Conservation (phyloP, 2,329 filamentous ascomycete species). For the Penicillium sp. region DNA sequence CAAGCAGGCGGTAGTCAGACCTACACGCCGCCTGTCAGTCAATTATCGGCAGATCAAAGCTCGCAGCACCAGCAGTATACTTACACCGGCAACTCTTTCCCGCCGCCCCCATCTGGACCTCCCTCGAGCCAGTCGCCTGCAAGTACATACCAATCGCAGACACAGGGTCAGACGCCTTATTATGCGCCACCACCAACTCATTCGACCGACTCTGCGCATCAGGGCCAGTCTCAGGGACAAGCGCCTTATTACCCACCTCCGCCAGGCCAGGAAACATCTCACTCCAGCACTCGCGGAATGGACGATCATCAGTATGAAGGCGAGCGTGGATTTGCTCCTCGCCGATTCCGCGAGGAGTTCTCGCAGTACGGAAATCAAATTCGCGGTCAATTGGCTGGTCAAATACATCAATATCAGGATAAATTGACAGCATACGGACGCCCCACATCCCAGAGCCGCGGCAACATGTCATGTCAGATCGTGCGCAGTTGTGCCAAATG, state of each 20-base stretch:
- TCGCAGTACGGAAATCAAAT: conserved; percentile 38
- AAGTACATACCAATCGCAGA: conserved; percentile 16
- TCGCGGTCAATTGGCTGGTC: conserved; percentile 41
- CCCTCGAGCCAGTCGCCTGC: conserved; percentile 25
- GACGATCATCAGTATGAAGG: conserved; percentile 38
- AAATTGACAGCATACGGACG: conserved; percentile 28
- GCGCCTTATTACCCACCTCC: conserved; percentile 45
- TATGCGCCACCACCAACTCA: conserved; percentile 7
- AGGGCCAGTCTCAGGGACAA: conserved; percentile 22
- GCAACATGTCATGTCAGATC: conserved; percentile 41
- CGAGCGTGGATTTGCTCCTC: conserved; percentile 35
- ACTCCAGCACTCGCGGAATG: conserved; percentile 34
- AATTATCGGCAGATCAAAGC: neutral
- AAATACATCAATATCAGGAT: conserved; percentile 47
- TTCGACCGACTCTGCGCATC: conserved; percentile 7
- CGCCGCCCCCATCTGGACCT: conserved; percentile 40
- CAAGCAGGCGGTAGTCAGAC: conserved; percentile 2
- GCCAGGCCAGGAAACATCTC: conserved; percentile 31
- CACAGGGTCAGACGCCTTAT: conserved; percentile 9
- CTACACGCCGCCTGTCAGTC: conserved; percentile 7
- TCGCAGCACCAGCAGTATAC: conserved; percentile 20
- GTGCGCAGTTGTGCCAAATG: conserved; percentile 87
- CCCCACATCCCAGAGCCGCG: conserved; percentile 23
- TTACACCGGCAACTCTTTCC: conserved; percentile 36
- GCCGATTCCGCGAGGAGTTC: conserved; percentile 39